A percentile compares a stretch with the other conserved stretches of the same genome.
Conservation (phyloP, 768 basidiomycete species). For the Boletus rubescentipes region DNA sequence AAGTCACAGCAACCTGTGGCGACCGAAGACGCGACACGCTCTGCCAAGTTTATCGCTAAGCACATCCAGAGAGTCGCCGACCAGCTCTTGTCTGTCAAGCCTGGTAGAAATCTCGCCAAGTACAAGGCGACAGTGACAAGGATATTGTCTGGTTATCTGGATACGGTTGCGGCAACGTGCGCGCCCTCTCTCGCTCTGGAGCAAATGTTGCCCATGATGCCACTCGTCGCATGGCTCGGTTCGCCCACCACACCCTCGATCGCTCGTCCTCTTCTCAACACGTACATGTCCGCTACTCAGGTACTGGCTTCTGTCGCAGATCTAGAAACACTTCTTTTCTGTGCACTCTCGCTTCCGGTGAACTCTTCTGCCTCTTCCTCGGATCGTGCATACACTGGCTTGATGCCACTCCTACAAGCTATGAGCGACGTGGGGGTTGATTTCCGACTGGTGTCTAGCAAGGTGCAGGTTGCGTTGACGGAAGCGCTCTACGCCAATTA, state of each 20-base stretch:
- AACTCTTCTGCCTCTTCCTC: conserved; percentile 14
- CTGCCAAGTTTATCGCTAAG: conserved; percentile 29
- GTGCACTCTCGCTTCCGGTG: conserved; percentile 34
- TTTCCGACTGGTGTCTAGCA: conserved; percentile 28
- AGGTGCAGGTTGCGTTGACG: conserved; percentile 17
- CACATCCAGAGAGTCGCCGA: conserved; percentile 7
- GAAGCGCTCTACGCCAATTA: conserved; percentile 24
- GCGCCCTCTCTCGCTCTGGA: background rate
- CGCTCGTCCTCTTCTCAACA: conserved; percentile 41
- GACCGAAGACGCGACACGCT: conserved; percentile 9
- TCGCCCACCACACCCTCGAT: conserved; percentile 35
- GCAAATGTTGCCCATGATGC: conserved; percentile 18
- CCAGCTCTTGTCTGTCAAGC: conserved; percentile 13
- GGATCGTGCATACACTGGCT: conserved; percentile 37
- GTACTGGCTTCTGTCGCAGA: conserved; percentile 38
- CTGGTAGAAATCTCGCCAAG: conserved; percentile 15
- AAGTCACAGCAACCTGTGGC: background rate
- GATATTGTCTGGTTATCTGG: conserved; percentile 21
- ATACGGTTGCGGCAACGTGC: conserved; percentile 4
- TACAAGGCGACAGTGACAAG: conserved; percentile 12
- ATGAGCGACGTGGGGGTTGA: conserved; percentile 35
- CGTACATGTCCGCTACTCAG: conserved; percentile 42
- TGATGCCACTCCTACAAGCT: conserved; percentile 44
- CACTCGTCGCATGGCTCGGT: conserved; percentile 34
- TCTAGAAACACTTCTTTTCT: conserved; percentile 45